Base-by-base conservation (phyloP, 169 alveolate genomes). In the Theileria parva region DNA sequence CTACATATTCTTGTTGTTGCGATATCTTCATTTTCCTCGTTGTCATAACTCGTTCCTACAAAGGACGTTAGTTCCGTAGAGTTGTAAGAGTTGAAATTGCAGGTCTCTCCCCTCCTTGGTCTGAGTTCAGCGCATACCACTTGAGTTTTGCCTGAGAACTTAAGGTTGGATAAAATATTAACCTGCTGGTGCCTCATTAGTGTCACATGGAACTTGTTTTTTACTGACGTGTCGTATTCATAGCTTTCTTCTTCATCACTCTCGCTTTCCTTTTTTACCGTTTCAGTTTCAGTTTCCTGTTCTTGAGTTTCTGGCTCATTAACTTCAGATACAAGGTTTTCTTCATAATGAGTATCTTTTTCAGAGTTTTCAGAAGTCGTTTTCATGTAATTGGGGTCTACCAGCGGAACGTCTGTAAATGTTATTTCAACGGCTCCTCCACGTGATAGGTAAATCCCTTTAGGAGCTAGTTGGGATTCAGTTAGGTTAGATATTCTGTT, bases 61-160 rank as follows among this genome's bases (percentile, higher is more conserved):
- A 85, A 85, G 0, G 60, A 39, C 1, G 63, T 60, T 51, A 77
- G 68, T 28, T 61, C 73, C 28, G 50, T 77, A 8, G 66, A 77
- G 37, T 73, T 77, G 66, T 77, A 78, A 19, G 91, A 86, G 13
- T 55, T 85, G 73, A 77, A 85, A 44, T 48, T 27, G 71, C 89
- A 83, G 12, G 74, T 76, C 25, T 85, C 91, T 11, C 21, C 55
- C 5, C 78, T 74, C 53, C 86, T 60, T 3, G 91, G 86, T 27
- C 91, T 48, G 69, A 85, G 84, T 59, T 85, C 91, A 30, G 71
- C 86, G 60, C 87, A 77, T 23, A 23, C 55, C 53, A 85, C 87
- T 25, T n/a, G 28, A 11, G 85, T 86, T 25, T 32, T 28, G 27
- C 61, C 15, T 12, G 34, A n/a, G 74, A 77, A 77, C 13, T 28